Conservation (phyloP, 2,329 filamentous ascomycete species). For the Zasmidium citrigriseum region DNA sequence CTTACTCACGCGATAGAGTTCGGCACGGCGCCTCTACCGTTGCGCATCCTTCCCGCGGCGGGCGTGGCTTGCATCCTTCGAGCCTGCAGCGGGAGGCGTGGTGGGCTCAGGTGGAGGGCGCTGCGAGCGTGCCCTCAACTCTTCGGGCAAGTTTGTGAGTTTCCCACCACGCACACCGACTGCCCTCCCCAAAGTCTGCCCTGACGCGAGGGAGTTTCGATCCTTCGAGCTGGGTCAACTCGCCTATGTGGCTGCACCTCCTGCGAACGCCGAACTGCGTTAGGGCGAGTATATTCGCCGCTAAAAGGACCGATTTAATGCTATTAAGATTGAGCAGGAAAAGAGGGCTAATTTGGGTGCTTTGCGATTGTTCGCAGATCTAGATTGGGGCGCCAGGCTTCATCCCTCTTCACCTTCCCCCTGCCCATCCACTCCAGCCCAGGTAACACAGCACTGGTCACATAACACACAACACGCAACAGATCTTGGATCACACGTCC, state of each 20-base stretch:
- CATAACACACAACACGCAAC: background rate
- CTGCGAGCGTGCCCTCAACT: conserved; percentile 1
- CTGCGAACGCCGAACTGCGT: background rate
- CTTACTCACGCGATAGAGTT: background rate
- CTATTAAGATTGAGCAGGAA: background rate
- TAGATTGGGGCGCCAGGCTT: background rate
- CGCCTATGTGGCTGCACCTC: background rate
- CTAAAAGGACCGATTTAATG: background rate
- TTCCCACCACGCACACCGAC: background rate
- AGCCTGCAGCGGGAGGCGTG: background rate
- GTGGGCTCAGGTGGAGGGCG: background rate
- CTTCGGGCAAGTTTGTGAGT: conserved; percentile 6
- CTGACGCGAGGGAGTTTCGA: background rate
- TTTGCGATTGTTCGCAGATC: background rate
- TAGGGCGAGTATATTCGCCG: background rate
- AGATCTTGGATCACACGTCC: background rate
- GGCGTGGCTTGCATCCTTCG: background rate
- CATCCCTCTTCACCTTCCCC: background rate
- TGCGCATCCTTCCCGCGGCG: background rate
- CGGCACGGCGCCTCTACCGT: background rate
- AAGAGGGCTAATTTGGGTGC: background rate
- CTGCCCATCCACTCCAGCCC: too few species aligned
- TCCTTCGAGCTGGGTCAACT: background rate
- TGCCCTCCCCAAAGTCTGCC: background rate
- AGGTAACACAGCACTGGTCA: too few species aligned